These are phyloP conservation scores for Auricularia cornea DNA, from an alignment of 768 basidiomycete species.

Conservation along the genomic window DNA sequence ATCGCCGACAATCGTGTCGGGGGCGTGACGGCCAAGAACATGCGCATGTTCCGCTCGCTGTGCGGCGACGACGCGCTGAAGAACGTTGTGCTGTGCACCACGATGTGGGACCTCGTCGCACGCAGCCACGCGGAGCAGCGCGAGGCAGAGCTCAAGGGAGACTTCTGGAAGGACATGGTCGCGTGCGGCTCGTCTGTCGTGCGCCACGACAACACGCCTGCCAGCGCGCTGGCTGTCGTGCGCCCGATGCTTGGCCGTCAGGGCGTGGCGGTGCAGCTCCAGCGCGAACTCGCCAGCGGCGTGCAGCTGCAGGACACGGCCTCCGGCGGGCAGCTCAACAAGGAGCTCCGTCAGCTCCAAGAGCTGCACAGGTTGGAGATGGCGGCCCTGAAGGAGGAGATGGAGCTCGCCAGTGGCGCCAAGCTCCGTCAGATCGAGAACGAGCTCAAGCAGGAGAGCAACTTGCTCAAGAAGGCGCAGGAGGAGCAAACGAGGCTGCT, in stretches of 20 bases:
- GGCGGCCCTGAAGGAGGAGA: not conserved
- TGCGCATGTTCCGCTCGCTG: constrained; percentile 23
- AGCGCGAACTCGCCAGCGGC: not conserved
- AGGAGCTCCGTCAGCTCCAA: not conserved
- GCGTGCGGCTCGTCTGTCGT: constrained; percentile 35
- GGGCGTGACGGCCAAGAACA: constrained; percentile 25
- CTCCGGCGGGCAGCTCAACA: not conserved
- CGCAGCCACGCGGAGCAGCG: constrained; percentile 18
- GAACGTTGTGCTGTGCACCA: constrained; percentile 34
- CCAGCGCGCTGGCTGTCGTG: constrained; percentile 24
- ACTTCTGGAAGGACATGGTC: constrained; percentile 46
- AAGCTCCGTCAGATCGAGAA: not conserved
- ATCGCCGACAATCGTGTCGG: constrained; percentile 32
- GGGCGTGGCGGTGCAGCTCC: not conserved
- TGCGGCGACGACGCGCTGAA: constrained; percentile 22
- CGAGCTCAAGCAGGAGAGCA: not conserved
- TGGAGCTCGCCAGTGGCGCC: not conserved
- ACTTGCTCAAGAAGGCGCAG: not conserved
- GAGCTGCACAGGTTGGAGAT: not conserved
- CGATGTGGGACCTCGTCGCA: constrained; percentile 42
- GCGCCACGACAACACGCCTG: constrained; percentile 15
- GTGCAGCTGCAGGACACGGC: not conserved
- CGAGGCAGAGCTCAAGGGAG: constrained; percentile 36
- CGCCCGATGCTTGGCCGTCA: constrained; percentile 10
- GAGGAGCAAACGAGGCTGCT: not conserved